Evolutionary conservation across 345 rosid genomes (phyloP).

Genomic region (Chamaenerion angustifolium): DNA sequence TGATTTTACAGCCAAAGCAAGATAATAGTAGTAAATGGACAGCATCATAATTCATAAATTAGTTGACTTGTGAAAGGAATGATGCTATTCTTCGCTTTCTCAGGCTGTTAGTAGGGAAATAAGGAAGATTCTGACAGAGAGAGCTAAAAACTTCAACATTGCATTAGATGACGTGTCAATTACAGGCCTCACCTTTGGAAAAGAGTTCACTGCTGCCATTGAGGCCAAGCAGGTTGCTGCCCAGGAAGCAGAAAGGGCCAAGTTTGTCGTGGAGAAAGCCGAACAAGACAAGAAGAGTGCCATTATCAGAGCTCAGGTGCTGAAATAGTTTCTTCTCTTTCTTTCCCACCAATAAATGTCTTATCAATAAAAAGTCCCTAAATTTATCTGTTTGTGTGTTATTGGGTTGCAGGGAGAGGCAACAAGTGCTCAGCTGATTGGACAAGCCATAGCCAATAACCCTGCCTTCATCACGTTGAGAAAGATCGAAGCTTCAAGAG

Average conservation of each 20-base stretch:
- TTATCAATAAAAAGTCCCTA: background rate
- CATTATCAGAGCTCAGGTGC: slow-evolving; percentile 80
- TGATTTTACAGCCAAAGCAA: background rate
- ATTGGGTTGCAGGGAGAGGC: slow-evolving; percentile 62
- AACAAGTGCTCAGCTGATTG: slow-evolving; percentile 82
- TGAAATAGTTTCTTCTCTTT: background rate
- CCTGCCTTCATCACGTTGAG: slow-evolving; percentile 85
- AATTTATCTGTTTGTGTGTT: background rate
- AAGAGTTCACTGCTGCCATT: slow-evolving; percentile 88
- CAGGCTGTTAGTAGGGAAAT: slow-evolving; percentile 82
- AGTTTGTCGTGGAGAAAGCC: slow-evolving; percentile 88
- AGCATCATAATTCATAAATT: background rate
- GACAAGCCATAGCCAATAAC: slow-evolving; percentile 86
- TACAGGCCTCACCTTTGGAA: slow-evolving; percentile 75
- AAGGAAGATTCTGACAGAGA: slow-evolving; percentile 68
- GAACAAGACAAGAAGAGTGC: slow-evolving; percentile 92
- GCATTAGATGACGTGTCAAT: slow-evolving; percentile 88
- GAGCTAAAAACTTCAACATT: slow-evolving; percentile 61
- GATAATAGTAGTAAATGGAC: background rate
- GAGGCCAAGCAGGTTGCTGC: slow-evolving; percentile 95
- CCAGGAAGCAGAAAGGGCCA: slow-evolving; percentile 91
- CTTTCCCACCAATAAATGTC: background rate
- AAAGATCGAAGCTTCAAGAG: slow-evolving; percentile 91
- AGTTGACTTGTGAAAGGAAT: background rate
- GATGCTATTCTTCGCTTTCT: background rate